These are phyloP conservation scores for Aethionema arabicum DNA, from an alignment of 345 rosid species.

Conservation along the genomic window DNA sequence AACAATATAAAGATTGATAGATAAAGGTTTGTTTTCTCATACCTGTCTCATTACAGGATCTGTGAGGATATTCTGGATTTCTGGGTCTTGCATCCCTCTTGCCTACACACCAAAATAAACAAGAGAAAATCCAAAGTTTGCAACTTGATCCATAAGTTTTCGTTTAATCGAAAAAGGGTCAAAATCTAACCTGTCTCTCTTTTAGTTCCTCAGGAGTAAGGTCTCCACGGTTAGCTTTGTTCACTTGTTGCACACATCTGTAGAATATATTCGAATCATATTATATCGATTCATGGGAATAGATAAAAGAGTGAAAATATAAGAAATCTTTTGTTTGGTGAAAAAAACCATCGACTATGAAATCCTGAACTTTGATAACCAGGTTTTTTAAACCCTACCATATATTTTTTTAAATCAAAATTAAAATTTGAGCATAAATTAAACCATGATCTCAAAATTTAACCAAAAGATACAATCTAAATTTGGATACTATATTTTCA, in stretches of 20 bases:
- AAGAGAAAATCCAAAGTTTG: not conserved
- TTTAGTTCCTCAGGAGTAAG: constrained; percentile 82
- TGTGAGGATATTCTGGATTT: constrained; percentile 85
- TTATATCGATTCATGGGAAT: not conserved
- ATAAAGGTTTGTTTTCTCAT: constrained; percentile 7
- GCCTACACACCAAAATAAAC: constrained; percentile 49
- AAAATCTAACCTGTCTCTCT: constrained; percentile 77
- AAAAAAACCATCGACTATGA: too few relatives aligned
- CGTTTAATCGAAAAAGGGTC: not conserved
- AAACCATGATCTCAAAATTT: too few relatives aligned
- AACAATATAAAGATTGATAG: constrained; percentile 6
- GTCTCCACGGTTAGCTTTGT: constrained; percentile 90
- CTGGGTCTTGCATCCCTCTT: constrained; percentile 92
- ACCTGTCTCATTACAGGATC: constrained; percentile 99
- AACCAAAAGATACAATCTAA: too few relatives aligned
- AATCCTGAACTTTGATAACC: too few relatives aligned
- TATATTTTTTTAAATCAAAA: too few relatives aligned
- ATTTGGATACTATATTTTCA: too few relatives aligned
- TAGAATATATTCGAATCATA: constrained; percentile 13
- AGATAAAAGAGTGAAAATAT: constrained; percentile 2
- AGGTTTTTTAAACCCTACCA: too few relatives aligned
- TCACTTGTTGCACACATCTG: constrained; percentile 76
- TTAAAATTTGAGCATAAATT: too few relatives aligned
- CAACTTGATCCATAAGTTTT: not conserved
- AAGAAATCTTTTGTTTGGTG: not conserved